Conservation (phyloP, 192 early-diverging fungal species). For the Phycomyces blakesleeanus region DNA sequence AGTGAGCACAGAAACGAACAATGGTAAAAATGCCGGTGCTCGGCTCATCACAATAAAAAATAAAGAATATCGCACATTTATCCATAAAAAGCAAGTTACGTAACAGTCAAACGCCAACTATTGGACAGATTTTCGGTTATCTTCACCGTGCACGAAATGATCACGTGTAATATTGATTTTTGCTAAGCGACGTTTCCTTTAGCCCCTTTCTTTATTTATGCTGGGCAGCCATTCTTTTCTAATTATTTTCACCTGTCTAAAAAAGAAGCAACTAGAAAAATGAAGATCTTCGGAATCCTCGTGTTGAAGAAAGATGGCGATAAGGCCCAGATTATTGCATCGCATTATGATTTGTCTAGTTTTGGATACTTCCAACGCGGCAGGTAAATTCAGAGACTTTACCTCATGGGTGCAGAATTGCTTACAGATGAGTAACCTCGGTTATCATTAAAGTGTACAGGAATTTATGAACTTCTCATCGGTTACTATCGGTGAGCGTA, state of each 20-base stretch:
- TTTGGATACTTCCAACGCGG: slow-evolving; percentile 87
- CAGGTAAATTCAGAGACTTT: no score
- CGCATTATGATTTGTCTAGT: slow-evolving; percentile 68
- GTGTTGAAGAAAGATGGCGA: slow-evolving; percentile 41
- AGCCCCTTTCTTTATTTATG: neutral
- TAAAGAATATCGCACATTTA: no score
- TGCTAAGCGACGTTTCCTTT: neutral
- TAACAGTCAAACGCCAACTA: no score
- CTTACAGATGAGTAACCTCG: slow-evolving; percentile 3
- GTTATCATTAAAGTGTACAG: slow-evolving; percentile 52
- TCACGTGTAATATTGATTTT: no score
- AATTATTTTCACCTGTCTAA: neutral
- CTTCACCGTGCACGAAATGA: no score
- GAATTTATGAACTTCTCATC: slow-evolving; percentile 88
- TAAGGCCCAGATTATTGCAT: slow-evolving; percentile 51
- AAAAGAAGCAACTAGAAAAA: slow-evolving; percentile 10
- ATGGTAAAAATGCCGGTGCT: no score
- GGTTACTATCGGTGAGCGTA: slow-evolving; percentile 82
- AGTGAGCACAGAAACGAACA: no score
- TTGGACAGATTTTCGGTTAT: no score
- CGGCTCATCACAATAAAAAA: no score
- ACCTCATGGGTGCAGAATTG: no score
- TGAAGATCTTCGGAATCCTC: slow-evolving; percentile 54
- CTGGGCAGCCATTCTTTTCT: neutral
- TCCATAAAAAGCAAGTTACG: no score